Evolutionary conservation across 1,284 basidiomycete genomes (phyloP), one percentile per base, ranked within the genome.

Genomic region (Microbotryum scabiosae): DNA sequence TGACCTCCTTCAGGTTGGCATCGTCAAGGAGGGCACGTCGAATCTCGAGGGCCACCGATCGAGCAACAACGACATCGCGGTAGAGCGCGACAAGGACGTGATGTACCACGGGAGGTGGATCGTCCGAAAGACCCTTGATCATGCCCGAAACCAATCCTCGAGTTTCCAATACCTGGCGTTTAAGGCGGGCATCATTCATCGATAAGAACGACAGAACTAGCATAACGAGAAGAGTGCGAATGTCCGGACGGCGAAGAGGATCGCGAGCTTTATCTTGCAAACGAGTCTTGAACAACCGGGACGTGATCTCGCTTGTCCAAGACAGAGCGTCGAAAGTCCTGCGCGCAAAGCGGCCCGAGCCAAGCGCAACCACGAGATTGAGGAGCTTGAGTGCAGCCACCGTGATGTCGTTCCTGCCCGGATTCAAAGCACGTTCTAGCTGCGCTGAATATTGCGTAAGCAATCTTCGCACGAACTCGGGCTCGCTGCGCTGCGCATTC

Each of bases 351-450:
- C 57, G 53, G 1, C 67, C 67, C 4, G 54, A 56, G 4, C 51
- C 64, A 47, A 62, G 67, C 7, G 60, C 67, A 23, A 66, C 67
- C n/a, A 66, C 53, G 14, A 66, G 59, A 26, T 67, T 66, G 52
- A 45, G 50, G 32, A 68, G 49, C 54, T 62, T 64, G 25, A 68
- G 54, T 2, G 54, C 59, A 2, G 62, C 60, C 16, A 62, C 64
- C n/a, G 65, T 66, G 41, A 66, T 65, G 48, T 68, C 67, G 67
- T 68, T 68, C 32, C 67, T 30, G 14, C 67, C 67, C 2, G 65
- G 64, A 41, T 66, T 68, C 21, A 68, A 54, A 4, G 61, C 59
- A 14, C 65, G 55, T 25, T 68, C 62, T 46, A 68, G 63, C 47
- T 66, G 59, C 1, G 55, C 54, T 4, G 61, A 36, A 52, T 64